These are phyloP conservation scores for Flaveria brownii DNA, from an alignment of 129 eudicot genomes.

Conservation along the genomic window DNA sequence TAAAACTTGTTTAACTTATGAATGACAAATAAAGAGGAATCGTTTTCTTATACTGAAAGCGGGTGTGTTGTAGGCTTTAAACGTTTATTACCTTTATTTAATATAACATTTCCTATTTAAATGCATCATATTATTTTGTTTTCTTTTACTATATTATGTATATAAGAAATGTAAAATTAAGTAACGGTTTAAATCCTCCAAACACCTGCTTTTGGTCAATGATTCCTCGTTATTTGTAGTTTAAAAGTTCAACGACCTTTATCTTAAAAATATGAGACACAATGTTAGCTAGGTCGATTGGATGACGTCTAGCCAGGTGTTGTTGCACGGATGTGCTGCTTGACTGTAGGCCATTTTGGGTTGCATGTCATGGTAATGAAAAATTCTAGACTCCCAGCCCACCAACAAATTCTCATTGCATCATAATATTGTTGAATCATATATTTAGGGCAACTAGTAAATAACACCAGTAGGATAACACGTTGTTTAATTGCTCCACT, in stretches of 20 bases:
- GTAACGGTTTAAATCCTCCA: too few species aligned
- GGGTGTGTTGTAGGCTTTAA: too few species aligned
- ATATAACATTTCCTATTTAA: too few species aligned
- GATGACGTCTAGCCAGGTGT: neutral
- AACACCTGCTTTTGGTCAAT: neutral
- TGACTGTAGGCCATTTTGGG: neutral
- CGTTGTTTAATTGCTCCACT: neutral
- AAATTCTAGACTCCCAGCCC: neutral
- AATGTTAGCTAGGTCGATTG: neutral
- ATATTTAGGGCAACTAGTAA: neutral
- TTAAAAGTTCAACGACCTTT: neutral
- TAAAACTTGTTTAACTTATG: neutral
- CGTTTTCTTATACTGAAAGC: neutral
- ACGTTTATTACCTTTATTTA: too few species aligned
- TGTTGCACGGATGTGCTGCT: neutral
- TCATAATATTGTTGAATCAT: neutral
- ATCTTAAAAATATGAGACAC: neutral
- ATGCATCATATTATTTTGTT: too few species aligned
- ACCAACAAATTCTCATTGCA: too few species aligned
- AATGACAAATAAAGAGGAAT: too few species aligned
- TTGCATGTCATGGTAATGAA: too few species aligned
- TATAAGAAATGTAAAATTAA: too few species aligned
- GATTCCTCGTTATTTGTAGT: neutral
- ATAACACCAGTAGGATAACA: neutral
- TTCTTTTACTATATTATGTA: too few species aligned